phyloP scores from a whole-genome alignment of 2,329 filamentous ascomycete genomes.

The Hypoxylon sp. region DNA sequence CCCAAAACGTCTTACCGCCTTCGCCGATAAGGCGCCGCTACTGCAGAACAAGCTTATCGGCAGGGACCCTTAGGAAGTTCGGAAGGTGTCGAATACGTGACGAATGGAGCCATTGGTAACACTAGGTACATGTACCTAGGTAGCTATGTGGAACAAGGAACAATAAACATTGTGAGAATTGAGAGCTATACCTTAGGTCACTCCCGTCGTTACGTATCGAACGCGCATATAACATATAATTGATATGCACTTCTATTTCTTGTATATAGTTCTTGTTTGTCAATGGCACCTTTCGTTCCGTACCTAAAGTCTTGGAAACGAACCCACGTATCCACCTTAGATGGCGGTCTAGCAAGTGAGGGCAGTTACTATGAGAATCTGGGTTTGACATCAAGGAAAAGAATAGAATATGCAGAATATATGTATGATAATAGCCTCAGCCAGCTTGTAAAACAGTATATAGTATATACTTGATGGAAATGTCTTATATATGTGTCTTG shows the following conservation, averaged over 20 bases:
- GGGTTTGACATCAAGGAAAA: neutral
- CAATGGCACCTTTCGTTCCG: neutral
- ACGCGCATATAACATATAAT: neutral
- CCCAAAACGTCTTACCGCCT: conserved; percentile 40
- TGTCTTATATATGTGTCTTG: neutral
- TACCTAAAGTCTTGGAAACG: neutral
- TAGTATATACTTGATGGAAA: neutral
- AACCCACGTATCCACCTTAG: neutral
- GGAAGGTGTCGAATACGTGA: neutral
- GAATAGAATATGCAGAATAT: neutral
- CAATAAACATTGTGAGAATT: conserved; percentile 18
- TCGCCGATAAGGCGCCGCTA: conserved; percentile 32
- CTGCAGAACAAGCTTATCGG: conserved; percentile 33
- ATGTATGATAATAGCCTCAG: neutral
- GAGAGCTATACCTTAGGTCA: neutral
- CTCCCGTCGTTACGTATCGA: neutral
- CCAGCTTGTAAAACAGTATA: neutral
- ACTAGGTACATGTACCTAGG: too few relatives aligned
- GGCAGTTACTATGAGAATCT: neutral
- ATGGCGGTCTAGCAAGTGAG: neutral
- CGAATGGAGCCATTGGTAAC: conserved; percentile 26
- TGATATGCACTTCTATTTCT: neutral
- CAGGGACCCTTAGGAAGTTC: conserved; percentile 11
- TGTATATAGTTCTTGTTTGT: neutral
- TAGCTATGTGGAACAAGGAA: conserved; percentile 20